Evolutionary conservation across 495 filamentous ascomycete genomes (phyloP).

Genomic region (Aspergillus panamensis): DNA sequence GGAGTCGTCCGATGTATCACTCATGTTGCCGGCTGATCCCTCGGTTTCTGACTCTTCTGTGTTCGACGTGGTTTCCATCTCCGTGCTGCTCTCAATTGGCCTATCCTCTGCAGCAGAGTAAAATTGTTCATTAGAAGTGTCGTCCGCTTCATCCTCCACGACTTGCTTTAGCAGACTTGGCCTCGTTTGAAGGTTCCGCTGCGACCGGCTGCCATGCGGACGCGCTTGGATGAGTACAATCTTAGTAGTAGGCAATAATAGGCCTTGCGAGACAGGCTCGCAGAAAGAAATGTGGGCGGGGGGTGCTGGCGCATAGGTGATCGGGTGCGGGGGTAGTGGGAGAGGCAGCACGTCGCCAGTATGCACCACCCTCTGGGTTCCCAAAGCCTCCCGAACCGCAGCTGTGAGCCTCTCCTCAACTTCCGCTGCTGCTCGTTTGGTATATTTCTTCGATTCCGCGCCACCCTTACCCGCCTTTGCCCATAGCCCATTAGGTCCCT

Average conservation of each 20-base stretch:
- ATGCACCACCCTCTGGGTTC: conserved; percentile 70
- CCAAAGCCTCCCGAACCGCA: conserved; percentile 73
- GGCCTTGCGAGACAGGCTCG: conserved; percentile 78
- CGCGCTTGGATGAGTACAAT: conserved; percentile 67
- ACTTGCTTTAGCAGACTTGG: conserved; percentile 53
- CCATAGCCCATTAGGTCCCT: conserved; percentile 38
- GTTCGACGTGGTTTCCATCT: conserved; percentile 51
- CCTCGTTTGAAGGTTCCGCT: conserved; percentile 28
- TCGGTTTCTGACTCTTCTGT: conserved; percentile 54
- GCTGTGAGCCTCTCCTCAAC: conserved; percentile 65
- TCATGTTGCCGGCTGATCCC: conserved; percentile 48
- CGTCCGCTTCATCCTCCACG: conserved; percentile 66
- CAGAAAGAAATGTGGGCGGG: conserved; percentile 63
- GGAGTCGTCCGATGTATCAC: conserved; percentile 71
- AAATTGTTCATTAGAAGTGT: conserved; percentile 83
- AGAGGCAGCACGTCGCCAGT: conserved; percentile 79
- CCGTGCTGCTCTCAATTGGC: conserved; percentile 52
- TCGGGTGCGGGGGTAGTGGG: conserved; percentile 79
- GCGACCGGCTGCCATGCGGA: conserved; percentile 32
- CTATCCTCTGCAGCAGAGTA: conserved; percentile 82
- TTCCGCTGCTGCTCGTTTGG: conserved; percentile 38
- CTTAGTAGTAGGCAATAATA: conserved; percentile 66
- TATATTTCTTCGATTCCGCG: conserved; percentile 35
- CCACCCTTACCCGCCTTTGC: conserved; percentile 34
- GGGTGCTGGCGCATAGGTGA: conserved; percentile 80